Evolutionary conservation across 2,329 filamentous ascomycete species (phyloP).

Genomic region (Graphilbum sp.): DNA sequence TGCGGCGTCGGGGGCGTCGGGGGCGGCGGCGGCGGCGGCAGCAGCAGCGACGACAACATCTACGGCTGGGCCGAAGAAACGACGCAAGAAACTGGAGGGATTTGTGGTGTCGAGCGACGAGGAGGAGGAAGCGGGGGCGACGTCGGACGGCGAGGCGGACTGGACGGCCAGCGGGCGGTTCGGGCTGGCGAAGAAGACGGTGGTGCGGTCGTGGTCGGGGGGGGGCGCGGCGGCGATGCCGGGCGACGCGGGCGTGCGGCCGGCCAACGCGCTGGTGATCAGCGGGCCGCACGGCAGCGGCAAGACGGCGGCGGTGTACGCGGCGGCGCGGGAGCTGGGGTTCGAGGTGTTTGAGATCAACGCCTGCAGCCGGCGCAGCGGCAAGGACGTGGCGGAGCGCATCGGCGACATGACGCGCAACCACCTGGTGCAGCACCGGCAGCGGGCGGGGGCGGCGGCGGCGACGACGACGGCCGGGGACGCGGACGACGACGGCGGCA

Average conservation of each 20-base stretch:
- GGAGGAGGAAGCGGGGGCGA: slow-evolving; percentile 47
- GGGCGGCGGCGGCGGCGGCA: slow-evolving; percentile 11
- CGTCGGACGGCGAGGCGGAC: slow-evolving; percentile 28
- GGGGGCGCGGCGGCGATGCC: no score
- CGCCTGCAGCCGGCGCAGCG: slow-evolving; percentile 63
- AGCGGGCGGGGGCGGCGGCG: neutral
- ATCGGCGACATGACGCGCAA: slow-evolving; percentile 97
- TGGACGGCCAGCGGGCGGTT: slow-evolving; percentile 21
- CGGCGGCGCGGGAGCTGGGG: slow-evolving; percentile 76
- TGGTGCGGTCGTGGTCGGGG: no score
- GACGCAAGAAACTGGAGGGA: slow-evolving; percentile 40
- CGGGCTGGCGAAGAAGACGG: slow-evolving; percentile 31
- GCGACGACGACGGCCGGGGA: neutral
- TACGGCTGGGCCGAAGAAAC: neutral
- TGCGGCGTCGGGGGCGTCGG: slow-evolving; percentile 16
- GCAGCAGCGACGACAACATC: neutral
- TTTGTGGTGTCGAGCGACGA: slow-evolving; percentile 72
- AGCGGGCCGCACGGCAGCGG: slow-evolving; percentile 83
- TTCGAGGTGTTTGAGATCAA: slow-evolving; percentile 97
- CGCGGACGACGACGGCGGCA: no score
- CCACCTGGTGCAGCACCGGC: slow-evolving; percentile 52
- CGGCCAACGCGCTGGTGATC: slow-evolving; percentile 66
- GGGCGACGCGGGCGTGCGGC: no score
- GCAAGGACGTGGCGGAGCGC: slow-evolving; percentile 77
- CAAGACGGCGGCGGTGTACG: slow-evolving; percentile 85